A percentile compares a stretch with the other conserved stretches of the same genome.
Evolutionary conservation across 495 filamentous ascomycete species (phyloP).

Genomic region (Pyrenopolyporus hunteri): DNA sequence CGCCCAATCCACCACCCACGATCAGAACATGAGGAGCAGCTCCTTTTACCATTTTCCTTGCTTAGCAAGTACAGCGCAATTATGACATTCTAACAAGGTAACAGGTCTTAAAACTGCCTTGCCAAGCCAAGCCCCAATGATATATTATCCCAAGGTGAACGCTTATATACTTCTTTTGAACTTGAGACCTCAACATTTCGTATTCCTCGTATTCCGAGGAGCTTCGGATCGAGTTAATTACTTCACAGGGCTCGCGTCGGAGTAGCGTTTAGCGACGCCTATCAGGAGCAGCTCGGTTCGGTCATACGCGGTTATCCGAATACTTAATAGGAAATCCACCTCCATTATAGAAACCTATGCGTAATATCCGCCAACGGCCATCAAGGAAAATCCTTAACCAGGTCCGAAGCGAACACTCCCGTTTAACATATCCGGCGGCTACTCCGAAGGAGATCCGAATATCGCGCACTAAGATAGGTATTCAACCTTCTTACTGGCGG

Average conservation of each 20-base stretch:
- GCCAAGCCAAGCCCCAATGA: background rate
- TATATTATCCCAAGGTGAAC: background rate
- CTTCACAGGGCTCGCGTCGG: background rate
- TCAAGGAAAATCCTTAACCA: too few relatives aligned
- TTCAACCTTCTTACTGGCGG: too few relatives aligned
- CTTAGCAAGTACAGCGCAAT: background rate
- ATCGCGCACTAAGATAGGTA: too few relatives aligned
- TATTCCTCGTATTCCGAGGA: too few relatives aligned
- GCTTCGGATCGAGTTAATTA: too few relatives aligned
- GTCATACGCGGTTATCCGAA: constrained; percentile 19
- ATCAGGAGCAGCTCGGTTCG: constrained; percentile 15
- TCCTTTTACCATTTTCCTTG: constrained; percentile 17
- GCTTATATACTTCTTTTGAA: constrained; percentile 9
- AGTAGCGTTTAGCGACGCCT: background rate
- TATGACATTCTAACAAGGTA: background rate
- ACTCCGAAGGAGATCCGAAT: too few relatives aligned
- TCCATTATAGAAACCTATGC: too few relatives aligned
- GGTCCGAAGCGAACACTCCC: too few relatives aligned
- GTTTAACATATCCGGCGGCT: too few relatives aligned
- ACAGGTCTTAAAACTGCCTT: background rate
- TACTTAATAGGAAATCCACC: background rate
- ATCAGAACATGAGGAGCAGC: constrained; percentile 44
- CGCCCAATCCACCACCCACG: constrained; percentile 61
- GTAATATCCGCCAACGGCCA: too few relatives aligned
- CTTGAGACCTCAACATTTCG: background rate